Conservation (phyloP, 2,329 filamentous ascomycete species). For the Fulvia fulva region DNA sequence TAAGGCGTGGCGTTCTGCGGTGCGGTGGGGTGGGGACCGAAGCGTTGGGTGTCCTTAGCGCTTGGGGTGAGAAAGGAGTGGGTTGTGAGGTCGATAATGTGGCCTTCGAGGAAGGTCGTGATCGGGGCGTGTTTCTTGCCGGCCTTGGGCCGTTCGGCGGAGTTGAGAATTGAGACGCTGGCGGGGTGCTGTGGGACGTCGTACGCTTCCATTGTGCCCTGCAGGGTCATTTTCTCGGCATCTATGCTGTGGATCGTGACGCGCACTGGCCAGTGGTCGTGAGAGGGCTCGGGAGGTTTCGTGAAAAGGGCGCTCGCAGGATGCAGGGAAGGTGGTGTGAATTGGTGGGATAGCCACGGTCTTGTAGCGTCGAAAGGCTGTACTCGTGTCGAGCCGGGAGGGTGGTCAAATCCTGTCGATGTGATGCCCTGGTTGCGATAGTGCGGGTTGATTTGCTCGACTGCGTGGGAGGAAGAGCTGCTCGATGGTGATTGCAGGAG, state of each 20-base stretch:
- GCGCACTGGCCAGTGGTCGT: slow-evolving; percentile 64
- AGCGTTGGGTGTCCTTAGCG: slow-evolving; percentile 29
- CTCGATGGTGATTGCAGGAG: slow-evolving; percentile 17
- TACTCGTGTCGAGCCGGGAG: slow-evolving; percentile 26
- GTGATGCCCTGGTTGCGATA: slow-evolving; percentile 16
- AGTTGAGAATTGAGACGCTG: slow-evolving; percentile 26
- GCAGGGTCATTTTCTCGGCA: slow-evolving; percentile 57
- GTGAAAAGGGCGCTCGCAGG: neutral
- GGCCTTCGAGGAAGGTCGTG: slow-evolving; percentile 64
- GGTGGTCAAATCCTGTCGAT: slow-evolving; percentile 26
- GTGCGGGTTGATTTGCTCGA: slow-evolving; percentile 34
- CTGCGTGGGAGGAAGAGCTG: slow-evolving; percentile 15
- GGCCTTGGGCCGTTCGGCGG: slow-evolving; percentile 26
- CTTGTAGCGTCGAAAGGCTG: slow-evolving; percentile 32
- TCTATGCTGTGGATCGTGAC: slow-evolving; percentile 63
- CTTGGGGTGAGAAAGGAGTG: slow-evolving; percentile 50
- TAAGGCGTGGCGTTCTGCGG: slow-evolving; percentile 20
- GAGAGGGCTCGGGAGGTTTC: slow-evolving; percentile 27
- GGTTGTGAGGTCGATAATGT: slow-evolving; percentile 59
- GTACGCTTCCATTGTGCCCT: slow-evolving; percentile 67
- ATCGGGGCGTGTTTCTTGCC: slow-evolving; percentile 51
- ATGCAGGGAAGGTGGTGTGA: slow-evolving; percentile 21
- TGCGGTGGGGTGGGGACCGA: slow-evolving; percentile 12
- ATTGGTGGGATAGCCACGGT: slow-evolving; percentile 37
- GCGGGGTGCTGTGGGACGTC: slow-evolving; percentile 54